Percentiles rank a stretch among this genome's conserved stretches.
These are phyloP conservation scores for Polytrichum commune DNA, from an alignment of 225 moss, liverwort and hornwort genomes.

Conservation along the genomic window DNA sequence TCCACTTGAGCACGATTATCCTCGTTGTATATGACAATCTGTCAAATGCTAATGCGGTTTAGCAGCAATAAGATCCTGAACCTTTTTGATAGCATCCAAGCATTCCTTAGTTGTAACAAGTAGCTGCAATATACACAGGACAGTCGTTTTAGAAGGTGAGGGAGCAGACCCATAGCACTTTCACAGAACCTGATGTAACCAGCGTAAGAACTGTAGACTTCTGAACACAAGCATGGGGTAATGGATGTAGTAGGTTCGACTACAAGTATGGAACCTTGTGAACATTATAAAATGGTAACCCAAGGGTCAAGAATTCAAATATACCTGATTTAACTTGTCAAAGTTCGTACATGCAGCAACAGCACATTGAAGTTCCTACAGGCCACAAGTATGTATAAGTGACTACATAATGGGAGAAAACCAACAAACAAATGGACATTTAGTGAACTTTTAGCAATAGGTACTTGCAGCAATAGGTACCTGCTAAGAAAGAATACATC, in stretches of 20 bases:
- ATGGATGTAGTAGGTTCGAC: background rate
- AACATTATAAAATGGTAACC: background rate
- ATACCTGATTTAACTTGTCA: constrained; percentile 44
- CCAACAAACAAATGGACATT: background rate
- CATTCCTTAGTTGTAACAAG: constrained; percentile 35
- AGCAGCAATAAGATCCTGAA: constrained; percentile 12
- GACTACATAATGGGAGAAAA: background rate
- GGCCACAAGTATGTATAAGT: background rate
- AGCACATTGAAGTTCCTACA: constrained; percentile 51
- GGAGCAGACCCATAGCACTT: background rate
- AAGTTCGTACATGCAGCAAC: constrained; percentile 38
- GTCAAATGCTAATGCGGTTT: no score
- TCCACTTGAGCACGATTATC: no score
- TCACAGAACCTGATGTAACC: background rate
- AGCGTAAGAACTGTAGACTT: background rate
- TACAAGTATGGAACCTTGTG: background rate
- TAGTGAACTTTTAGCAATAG: background rate
- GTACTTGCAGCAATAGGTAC: background rate
- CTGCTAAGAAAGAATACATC: background rate
- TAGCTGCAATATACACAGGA: constrained; percentile 31
- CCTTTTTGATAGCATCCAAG: constrained; percentile 47
- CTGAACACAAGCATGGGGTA: background rate
- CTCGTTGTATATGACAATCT: no score
- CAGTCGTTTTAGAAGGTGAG: background rate
- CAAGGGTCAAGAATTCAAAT: background rate